Evolutionary conservation across 495 filamentous ascomycete species (phyloP).

Genomic region (Aspergillus carlsbadensis): DNA sequence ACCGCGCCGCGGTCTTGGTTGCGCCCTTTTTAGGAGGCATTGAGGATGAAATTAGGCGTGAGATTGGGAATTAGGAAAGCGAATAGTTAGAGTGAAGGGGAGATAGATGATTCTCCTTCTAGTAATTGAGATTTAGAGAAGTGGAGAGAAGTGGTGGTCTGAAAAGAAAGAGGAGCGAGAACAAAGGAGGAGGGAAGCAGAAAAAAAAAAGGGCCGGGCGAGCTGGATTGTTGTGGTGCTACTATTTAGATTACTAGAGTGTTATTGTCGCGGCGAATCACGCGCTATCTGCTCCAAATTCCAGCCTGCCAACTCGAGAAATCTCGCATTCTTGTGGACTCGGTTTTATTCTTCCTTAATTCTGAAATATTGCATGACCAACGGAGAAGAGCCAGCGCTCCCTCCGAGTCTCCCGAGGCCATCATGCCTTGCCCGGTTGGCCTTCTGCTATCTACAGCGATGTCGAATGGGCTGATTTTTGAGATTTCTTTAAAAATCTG

Average conservation of each 20-base stretch:
- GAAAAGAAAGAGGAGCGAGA: constrained; percentile 15
- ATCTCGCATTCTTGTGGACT: not conserved
- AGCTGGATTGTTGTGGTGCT: not conserved
- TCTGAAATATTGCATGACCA: too few relatives aligned
- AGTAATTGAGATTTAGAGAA: not conserved
- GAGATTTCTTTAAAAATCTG: too few relatives aligned
- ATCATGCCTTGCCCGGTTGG: too few relatives aligned
- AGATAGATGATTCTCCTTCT: not conserved
- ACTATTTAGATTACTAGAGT: not conserved
- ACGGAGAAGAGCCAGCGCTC: too few relatives aligned
- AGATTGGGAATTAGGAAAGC: not conserved
- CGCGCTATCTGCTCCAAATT: constrained; percentile 2
- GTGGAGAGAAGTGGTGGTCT: constrained; percentile 11
- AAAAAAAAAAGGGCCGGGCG: constrained; percentile 5
- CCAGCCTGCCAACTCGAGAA: not conserved
- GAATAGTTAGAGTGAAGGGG: not conserved
- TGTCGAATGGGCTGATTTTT: too few relatives aligned
- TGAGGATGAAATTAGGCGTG: constrained; percentile 10
- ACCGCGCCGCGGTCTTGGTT: constrained; percentile 17
- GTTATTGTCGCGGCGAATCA: constrained; percentile 8
- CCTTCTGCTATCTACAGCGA: too few relatives aligned
- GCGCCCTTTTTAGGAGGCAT: constrained; percentile 41
- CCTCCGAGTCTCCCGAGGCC: too few relatives aligned
- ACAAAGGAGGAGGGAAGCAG: constrained; percentile 1
- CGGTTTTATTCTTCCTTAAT: too few relatives aligned